phyloP scores from a whole-genome alignment of 257 asterid genomes.

The Petrea volubilis region DNA sequence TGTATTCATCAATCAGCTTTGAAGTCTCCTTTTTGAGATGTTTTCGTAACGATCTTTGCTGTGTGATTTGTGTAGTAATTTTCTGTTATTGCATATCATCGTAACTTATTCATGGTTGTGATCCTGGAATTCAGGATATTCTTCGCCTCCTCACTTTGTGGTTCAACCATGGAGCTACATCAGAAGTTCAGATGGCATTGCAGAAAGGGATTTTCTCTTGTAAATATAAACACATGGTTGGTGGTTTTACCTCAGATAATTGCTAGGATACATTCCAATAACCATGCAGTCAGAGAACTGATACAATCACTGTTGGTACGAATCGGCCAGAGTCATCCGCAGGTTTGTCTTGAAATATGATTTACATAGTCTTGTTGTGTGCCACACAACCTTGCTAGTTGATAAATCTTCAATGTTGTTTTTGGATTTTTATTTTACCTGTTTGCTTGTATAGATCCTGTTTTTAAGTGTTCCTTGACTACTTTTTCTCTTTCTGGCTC shows the following conservation, averaged over 20 bases:
- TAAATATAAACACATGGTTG: conserved; percentile 97
- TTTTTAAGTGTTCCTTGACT: neutral
- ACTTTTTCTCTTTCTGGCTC: conserved; percentile 3
- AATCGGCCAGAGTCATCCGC: conserved; percentile 98
- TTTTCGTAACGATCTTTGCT: neutral
- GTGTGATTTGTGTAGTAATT: neutral
- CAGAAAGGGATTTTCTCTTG: conserved; percentile 93
- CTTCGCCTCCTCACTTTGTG: conserved; percentile 97
- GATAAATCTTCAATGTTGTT: neutral
- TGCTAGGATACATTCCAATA: conserved; percentile 98
- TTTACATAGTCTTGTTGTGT: conserved; percentile 10
- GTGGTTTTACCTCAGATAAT: conserved; percentile 99
- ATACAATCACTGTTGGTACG: conserved; percentile 93
- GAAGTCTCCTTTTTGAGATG: neutral
- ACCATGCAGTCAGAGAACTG: conserved; percentile 89
- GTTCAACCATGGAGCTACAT: conserved; percentile 99
- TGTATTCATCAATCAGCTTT: neutral
- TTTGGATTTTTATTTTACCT: neutral
- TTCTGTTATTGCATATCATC: neutral
- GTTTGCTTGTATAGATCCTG: neutral
- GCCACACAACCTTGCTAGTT: neutral
- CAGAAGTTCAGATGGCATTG: conserved; percentile 95
- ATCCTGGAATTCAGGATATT: conserved; percentile 71
- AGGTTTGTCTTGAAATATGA: conserved; percentile 52
- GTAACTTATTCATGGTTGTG: conserved; percentile 12